Evolutionary conservation across 2,329 filamentous ascomycete genomes (phyloP), one percentile per base, ranked within the genome.

Genomic region (Nemania diffusa): DNA sequence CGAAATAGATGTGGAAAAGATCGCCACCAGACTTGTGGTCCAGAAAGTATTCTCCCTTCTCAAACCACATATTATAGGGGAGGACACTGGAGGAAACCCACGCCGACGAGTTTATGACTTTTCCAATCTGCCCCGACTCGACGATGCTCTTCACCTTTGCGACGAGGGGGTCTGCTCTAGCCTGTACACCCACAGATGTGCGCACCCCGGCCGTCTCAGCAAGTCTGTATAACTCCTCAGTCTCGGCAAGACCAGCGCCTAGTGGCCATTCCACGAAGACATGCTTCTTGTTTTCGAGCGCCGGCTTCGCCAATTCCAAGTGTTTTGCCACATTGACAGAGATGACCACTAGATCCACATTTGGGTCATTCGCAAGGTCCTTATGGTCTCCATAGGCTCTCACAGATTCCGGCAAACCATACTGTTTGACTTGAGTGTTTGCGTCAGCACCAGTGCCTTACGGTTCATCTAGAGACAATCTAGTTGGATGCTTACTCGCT

Each of bases 181-280:
- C 82, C 72, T 87, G 85, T 4, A 85, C 64, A 1, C 84, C 84
- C 2, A 86, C 78, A 26, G 84, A 75, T 0, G 82, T 86, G 55
- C 76, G 78, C 11, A 82, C 77, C 0, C 79, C 78, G 29, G 80
- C 81, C 24, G 74, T 61, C 51, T 79, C 76, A 0, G 83, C 83
- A 9, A 85, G 65, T 0, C 73, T 71, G 0, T 77, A 72, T 22
- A 87, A 74, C 67, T 84, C 81, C 51, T 81, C 77, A 0, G 83
- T 79, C 65, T 84, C 78, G 1, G 73, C 67, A 1, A 80, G 59
- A 48, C 79, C 82, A 3, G 78, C 75, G 0, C 77, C 83, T 0
- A 85, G 76, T 3, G 83, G 84, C 83, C 84, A 84, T 70, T 86
- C 84, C n/a, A 81, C 79, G 62, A 82, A 86, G 13, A 84, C 79